Base-by-base conservation (phyloP, 805 yeast genomes). In the Candida berthetii region DNA sequence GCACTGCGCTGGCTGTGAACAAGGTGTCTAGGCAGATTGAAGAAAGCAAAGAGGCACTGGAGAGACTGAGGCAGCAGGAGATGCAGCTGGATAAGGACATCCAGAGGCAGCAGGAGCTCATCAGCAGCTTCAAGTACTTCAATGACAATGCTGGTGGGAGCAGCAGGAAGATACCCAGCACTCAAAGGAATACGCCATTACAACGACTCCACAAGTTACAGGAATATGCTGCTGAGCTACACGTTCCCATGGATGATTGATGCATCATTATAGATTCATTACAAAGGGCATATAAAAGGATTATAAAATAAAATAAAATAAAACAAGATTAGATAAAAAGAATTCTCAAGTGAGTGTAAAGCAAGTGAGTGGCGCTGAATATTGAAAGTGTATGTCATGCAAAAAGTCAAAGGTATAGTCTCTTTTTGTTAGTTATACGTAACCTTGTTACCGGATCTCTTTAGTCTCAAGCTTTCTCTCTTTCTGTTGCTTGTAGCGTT, bases 401-500 rank as follows among this genome's bases (percentile, higher is more conserved):
- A 16, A 10, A 7, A 17, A 16, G 17, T 9, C n/a, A 17, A 31
- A 8, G 17, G 15, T 34, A 3, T 3, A 34, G 15, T 31, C 15
- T 9, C 3, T 13, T 8, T 16, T n/a, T 4, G 16, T 31, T 6
- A 22, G 19, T 17, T 31, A 15, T 38, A 31, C 6, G 40, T 37
- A 2, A 37, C 31, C 31, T 48, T 47, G 35, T 48, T 53, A 19
- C 60, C 58, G n/a, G 53, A 40, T 51, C 79, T 68, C 53, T 74
- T 74, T 50, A 73, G 53, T 43, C 74, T 69, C 46, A 75, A 53
- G 47, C 75, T 67, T 46, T 74, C 79, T 48, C 80, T 67, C 53
- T 75, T 75, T 45, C 80, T 62, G 46, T 69, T 70, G 22, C 73
- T 67, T 2, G 78, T 74, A 24, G 66, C 71, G 46, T 74, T 73